phyloP scores from a whole-genome alignment of 768 basidiomycete genomes.

The Cystofilobasidium bisporidii region DNA sequence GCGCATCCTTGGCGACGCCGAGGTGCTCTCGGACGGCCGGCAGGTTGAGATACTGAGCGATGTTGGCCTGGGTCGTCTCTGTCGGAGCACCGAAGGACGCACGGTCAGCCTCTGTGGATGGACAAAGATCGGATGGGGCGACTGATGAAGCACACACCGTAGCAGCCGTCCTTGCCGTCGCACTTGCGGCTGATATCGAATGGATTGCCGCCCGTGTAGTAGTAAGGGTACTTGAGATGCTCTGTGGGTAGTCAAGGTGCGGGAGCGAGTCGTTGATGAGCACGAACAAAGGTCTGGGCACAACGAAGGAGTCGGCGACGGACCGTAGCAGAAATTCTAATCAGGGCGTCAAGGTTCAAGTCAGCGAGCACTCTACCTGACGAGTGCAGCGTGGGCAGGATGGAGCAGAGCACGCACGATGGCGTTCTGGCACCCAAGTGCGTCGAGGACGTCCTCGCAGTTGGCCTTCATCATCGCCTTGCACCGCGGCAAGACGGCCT shows the following conservation, averaged over 20 bases:
- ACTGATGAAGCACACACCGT: constrained; percentile 1
- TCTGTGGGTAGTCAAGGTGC: too few species aligned
- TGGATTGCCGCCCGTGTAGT: constrained; percentile 45
- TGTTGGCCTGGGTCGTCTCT: constrained; percentile 39
- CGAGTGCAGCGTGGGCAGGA: constrained; percentile 42
- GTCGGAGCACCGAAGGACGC: too few species aligned
- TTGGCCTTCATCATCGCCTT: constrained; percentile 48
- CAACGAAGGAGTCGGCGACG: too few species aligned
- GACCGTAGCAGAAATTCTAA: background rate
- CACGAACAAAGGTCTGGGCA: too few species aligned
- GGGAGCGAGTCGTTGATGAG: too few species aligned
- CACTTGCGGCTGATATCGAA: constrained; percentile 51
- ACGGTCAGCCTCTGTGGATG: constrained; percentile 29
- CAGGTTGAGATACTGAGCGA: constrained; percentile 54
- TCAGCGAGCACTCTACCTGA: constrained; percentile 42
- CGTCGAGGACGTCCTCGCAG: constrained; percentile 31
- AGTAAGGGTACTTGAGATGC: constrained; percentile 48
- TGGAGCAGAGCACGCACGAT: constrained; percentile 30
- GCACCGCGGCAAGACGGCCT: constrained; percentile 58
- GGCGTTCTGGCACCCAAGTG: constrained; percentile 21
- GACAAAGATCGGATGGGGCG: background rate
- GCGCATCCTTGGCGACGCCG: constrained; percentile 49
- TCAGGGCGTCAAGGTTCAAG: background rate
- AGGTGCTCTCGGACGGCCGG: constrained; percentile 49
- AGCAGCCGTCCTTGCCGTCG: constrained; percentile 8